phyloP scores from a whole-genome alignment of 2,329 filamentous ascomycete species.

The Aspergillus sp. region DNA sequence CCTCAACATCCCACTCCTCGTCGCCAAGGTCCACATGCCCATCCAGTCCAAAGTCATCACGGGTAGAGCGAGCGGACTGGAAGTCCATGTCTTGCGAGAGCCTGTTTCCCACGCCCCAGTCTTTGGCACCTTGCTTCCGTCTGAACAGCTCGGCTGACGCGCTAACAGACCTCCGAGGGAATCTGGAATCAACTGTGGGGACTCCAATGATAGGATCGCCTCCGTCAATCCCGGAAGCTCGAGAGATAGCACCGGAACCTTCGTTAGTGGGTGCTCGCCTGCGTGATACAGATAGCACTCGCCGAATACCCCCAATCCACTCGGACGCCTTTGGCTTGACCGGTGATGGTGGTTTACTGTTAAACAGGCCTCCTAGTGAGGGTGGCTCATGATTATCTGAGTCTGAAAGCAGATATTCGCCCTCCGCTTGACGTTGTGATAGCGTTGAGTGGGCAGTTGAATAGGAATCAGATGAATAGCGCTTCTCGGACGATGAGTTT shows the following conservation, averaged over 20 bases:
- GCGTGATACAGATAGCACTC: slow-evolving; percentile 56
- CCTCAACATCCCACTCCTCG: slow-evolving; percentile 73
- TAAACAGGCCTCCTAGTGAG: slow-evolving; percentile 27
- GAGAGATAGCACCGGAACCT: slow-evolving; percentile 18
- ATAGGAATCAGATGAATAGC: slow-evolving; percentile 51
- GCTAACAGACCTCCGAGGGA: slow-evolving; percentile 48
- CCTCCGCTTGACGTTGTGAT: slow-evolving; percentile 51
- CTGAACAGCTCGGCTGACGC: slow-evolving; percentile 50
- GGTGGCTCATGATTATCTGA: not conserved
- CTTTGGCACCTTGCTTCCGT: slow-evolving; percentile 52
- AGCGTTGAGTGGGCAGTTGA: slow-evolving; percentile 52
- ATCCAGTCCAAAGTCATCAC: slow-evolving; percentile 28
- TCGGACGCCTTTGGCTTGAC: slow-evolving; percentile 55
- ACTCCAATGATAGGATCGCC: slow-evolving; percentile 24
- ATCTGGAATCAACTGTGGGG: slow-evolving; percentile 9
- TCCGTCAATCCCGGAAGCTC: slow-evolving; percentile 31
- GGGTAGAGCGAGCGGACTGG: slow-evolving; percentile 13
- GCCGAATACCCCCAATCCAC: slow-evolving; percentile 68
- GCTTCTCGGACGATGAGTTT: slow-evolving; percentile 32
- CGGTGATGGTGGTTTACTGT: slow-evolving; percentile 24
- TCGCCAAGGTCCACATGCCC: slow-evolving; percentile 29
- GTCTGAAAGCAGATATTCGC: slow-evolving; percentile 52
- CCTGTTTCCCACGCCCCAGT: slow-evolving; percentile 49
- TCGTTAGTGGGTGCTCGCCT: slow-evolving; percentile 23
- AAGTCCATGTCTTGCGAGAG: slow-evolving; percentile 21